Base-by-base conservation (phyloP, 2,329 filamentous ascomycete species). In the Alternaria rosae region DNA sequence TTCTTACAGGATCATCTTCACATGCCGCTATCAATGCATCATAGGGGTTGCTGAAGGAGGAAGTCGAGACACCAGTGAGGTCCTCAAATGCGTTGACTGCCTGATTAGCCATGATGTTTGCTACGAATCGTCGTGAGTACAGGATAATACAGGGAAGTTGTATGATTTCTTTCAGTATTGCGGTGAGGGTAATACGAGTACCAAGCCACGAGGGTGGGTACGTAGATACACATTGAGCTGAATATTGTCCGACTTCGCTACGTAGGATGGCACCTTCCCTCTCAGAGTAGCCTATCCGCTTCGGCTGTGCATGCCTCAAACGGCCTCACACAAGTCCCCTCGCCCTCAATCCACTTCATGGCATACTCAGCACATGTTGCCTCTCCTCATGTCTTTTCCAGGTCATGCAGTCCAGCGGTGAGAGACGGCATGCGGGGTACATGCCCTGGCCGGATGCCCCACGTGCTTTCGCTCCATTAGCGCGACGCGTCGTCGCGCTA, bases 11-110 rank as follows among this genome's bases (percentile, higher is more conserved):
- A 68, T 92, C 83, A 76, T 91, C 82, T 50, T 88, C 80, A 74
- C 90, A 93, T 10, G 86, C 85, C 43, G 85, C 78, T 61, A 97
- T 91, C 61, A 96, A 81, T 17, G 89, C 88, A 68, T 92, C 85
- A 76, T 94, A 95, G 1, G 92, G 92, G 68, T 95, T 96, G 73
- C 87, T 86, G 44, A 82, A 83, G 38, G 65, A 72, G 48, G 61
- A 71, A 42, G 76, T 76, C 4, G 73, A 73, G 21, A 79, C 68
- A 17, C 79, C 78, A 48, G 77, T 80, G 9, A 83, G 72, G 64
- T 84, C 82, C 65, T 78, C 74, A 48, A 78, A 79, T 5, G 67
- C 68, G 35, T 72, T 74, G 48, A 45, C 62, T 7, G 67, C 61
- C 13, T 62, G 56, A 28, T 54, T 55, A 30, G 65, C 50, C 71